Evolutionary conservation across 2,329 filamentous ascomycete species (phyloP).

Genomic region (Penicillium aurantiogriseum): DNA sequence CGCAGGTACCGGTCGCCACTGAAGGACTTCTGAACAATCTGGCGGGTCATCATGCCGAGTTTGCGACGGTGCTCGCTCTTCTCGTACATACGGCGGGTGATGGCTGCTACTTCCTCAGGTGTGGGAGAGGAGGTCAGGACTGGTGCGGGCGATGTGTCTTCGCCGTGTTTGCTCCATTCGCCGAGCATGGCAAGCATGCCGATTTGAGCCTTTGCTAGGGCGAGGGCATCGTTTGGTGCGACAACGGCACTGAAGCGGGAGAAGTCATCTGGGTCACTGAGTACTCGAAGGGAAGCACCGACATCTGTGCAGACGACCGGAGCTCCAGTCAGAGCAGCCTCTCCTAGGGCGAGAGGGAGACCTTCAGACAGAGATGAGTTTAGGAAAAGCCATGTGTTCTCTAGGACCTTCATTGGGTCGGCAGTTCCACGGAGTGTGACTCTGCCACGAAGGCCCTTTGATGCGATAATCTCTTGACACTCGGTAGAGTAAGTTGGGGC

Average conservation of each 20-base stretch:
- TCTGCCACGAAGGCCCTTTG: conserved; percentile 52
- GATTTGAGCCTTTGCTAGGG: conserved; percentile 61
- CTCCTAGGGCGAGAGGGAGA: conserved; percentile 46
- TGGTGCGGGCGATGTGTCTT: conserved; percentile 47
- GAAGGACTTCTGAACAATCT: conserved; percentile 60
- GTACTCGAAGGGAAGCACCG: conserved; percentile 42
- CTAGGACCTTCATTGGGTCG: conserved; percentile 55
- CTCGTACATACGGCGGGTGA: conserved; percentile 60
- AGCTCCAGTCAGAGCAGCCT: conserved; percentile 47
- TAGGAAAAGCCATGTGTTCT: conserved; percentile 57
- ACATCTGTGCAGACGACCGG: conserved; percentile 47
- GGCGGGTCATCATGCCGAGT: conserved; percentile 58
- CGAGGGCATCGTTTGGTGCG: conserved; percentile 61
- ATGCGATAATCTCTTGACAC: conserved; percentile 58
- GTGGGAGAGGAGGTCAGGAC: conserved; percentile 52
- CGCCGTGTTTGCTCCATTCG: conserved; percentile 60
- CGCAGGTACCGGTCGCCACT: conserved; percentile 59
- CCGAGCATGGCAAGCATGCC: conserved; percentile 61
- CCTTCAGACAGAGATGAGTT: conserved; percentile 49
- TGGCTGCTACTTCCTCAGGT: conserved; percentile 51
- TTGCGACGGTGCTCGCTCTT: conserved; percentile 56
- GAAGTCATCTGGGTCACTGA: conserved; percentile 46
- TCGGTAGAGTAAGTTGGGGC: conserved; percentile 60
- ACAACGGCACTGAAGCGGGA: conserved; percentile 61
- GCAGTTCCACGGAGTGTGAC: conserved; percentile 57